Base-by-base conservation (phyloP, 139 green algal species). In the Tetraselmis chui region DNA sequence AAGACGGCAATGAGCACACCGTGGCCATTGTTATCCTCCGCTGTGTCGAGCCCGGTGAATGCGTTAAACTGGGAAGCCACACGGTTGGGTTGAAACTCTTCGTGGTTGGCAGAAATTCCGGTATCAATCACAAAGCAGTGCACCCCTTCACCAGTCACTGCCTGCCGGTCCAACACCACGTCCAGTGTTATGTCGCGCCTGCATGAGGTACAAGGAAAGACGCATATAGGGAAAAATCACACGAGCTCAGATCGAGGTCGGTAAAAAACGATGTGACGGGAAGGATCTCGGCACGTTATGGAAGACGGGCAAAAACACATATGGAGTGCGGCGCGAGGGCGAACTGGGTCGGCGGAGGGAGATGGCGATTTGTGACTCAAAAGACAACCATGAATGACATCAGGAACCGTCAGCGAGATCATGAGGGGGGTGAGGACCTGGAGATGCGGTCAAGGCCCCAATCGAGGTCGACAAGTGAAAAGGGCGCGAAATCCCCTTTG, bases 31-130 rank as follows among this genome's bases (percentile, higher is more conserved):
- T 80, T 29, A 29, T 32, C 32, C 29, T 80, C 77, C 77, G 28
- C 23, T 2, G 32, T 59, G 77, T 80, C 77, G 77, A 29, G 28
- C 26, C 77, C 77, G 77, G 77, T 80, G 77, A 80, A 80, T 67
- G 18, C 45, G 18, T 67, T 18, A 18, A 25, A 67, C 45, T 67
- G 45, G 45, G 45, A 67, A 18, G 45, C 45, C 5, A 67, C 18
- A 18, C 45, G 45, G 45, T 67, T 67, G 5, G 45, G 45, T 18
- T 67, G 45, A 18, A 67, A 67, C 77, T 80, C 77, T 29, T 80
- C 29, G 77, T 80, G 77, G 77, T 31, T 45, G 31, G 29, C n/a
- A 23, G 29, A 59, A 23, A 80, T 29, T 25, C 77, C 77, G 2
- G 77, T 45, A 29, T 80, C 77, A 23, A 80, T 32, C 29, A 80